phyloP scores from a whole-genome alignment of 1,284 basidiomycete genomes.

The Megacollybia platyphylla region DNA sequence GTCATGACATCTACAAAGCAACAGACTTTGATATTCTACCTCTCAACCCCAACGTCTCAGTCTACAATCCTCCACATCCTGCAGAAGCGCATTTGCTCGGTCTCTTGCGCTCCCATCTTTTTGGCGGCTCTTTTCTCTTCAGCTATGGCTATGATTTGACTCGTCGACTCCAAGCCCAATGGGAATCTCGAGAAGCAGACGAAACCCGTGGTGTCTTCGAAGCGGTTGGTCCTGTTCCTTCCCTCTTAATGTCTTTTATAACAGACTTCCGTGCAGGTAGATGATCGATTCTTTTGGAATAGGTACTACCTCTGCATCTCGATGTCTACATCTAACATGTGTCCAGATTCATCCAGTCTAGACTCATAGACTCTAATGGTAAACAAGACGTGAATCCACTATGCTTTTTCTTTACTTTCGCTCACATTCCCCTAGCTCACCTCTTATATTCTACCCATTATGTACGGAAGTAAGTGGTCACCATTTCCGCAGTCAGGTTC shows the following conservation, averaged over 20 bases:
- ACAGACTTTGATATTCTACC: slow-evolving; percentile 91
- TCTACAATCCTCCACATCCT: slow-evolving; percentile 61
- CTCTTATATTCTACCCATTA: slow-evolving; percentile 82
- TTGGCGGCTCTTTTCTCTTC: slow-evolving; percentile 76
- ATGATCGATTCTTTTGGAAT: slow-evolving; percentile 99
- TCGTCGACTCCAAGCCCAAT: slow-evolving; percentile 79
- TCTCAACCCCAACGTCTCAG: slow-evolving; percentile 56
- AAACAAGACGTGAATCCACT: slow-evolving; percentile 45
- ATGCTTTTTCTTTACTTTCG: slow-evolving; percentile 4
- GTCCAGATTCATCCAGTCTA: slow-evolving; percentile 55
- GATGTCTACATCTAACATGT: neutral
- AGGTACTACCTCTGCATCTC: slow-evolving; percentile 38
- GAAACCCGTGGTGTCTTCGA: slow-evolving; percentile 59
- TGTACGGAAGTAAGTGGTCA: slow-evolving; percentile 72
- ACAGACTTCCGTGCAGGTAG: slow-evolving; percentile 39
- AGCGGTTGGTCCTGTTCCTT: slow-evolving; percentile 30
- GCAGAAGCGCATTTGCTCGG: slow-evolving; percentile 83
- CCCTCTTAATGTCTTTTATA: neutral
- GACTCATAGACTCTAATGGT: slow-evolving; percentile 53
- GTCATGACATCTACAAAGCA: slow-evolving; percentile 80
- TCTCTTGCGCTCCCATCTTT: slow-evolving; percentile 79
- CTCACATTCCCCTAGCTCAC: slow-evolving; percentile 41
- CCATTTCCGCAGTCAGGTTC: slow-evolving; percentile 6
- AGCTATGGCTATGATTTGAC: slow-evolving; percentile 91
- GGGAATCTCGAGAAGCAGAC: slow-evolving; percentile 37